Evolutionary conservation across 768 basidiomycete genomes (phyloP), one percentile per base, ranked within the genome.

Genomic region (Pholiota molesta): DNA sequence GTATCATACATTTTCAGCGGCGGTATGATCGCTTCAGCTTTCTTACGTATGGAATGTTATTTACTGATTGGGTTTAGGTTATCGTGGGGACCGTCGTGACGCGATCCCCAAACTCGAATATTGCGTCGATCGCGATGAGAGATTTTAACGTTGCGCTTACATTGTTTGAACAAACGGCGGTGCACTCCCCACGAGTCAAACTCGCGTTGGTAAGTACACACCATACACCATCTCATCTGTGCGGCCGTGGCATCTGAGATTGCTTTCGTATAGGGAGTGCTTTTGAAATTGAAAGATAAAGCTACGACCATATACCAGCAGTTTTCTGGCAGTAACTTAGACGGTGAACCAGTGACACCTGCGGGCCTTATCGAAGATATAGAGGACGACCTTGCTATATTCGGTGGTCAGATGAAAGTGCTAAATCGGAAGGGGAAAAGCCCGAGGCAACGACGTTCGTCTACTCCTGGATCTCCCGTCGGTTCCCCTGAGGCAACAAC

Each of bases 81-180:
- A 82, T 86, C 55, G 80, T 82, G 1, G 86, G 86, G 2, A 84
- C 83, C 2, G 80, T 87, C n/a, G 84, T 86, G n/a, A 82, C 83
- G 1, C 79, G 83, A 16, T 82, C 80, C 7, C 85, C 86, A 1
- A 78, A 72, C 52, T 84, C 79, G 3, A 81, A 75, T 44, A 76
- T 86, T 21, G 81, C 85, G 0, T 64, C 78, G 0, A 80, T 78
- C 61, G 85, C 86, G 0, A 72, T 86, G 49, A 64, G 76, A 9
- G 83, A 87, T 63, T 73, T 87, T 26, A 76, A 77, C 19, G 67
- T 78, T 3, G 83, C 82, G 1, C 70, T 83, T 6, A 73, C 77
- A 3, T 66, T 86, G 4, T 86, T 85, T 58, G 76, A 83, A 62
- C 72, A 73, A 59, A 77, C 79, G 1, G 78, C 84, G 6, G 61